phyloP scores from a whole-genome alignment of 176 grass and related monocot species.

The Phragmites australis region DNA sequence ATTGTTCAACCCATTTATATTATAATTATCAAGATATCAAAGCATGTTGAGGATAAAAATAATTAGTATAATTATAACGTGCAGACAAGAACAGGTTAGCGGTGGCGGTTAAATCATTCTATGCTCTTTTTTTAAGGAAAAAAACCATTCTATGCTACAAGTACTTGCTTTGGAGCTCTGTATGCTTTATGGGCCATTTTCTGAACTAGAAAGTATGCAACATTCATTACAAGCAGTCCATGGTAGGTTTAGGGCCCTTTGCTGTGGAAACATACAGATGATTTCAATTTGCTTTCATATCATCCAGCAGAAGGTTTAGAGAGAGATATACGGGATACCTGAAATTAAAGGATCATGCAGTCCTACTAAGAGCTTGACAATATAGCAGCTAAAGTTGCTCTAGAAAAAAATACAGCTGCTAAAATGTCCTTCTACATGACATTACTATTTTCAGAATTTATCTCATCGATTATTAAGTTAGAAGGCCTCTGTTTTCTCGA shows the following conservation, averaged over 20 bases:
- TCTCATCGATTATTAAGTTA: not conserved
- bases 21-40: not conserved
- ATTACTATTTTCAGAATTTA: not conserved
- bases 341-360: not conserved
- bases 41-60: not conserved
- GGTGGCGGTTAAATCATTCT: not conserved
- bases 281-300: constrained; percentile 14
- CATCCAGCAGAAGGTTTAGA: constrained; percentile 1
- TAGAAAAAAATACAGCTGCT: not conserved
- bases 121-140: too few relatives aligned
- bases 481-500: not conserved
- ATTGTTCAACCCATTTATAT: not conserved
- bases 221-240: not conserved
- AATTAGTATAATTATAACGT: not conserved
- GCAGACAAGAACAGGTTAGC: not conserved
- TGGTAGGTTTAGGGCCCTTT: not conserved
- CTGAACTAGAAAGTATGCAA: not conserved
- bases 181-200: not conserved
- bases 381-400: not conserved
- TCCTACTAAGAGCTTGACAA: constrained; percentile 12
- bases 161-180: not conserved
- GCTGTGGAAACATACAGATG: not conserved
- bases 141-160: not conserved
- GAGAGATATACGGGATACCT: not conserved
- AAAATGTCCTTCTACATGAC: not conserved